Conservation (phyloP, 2,329 filamentous ascomycete genomes). For the Tolypocladium album region DNA sequence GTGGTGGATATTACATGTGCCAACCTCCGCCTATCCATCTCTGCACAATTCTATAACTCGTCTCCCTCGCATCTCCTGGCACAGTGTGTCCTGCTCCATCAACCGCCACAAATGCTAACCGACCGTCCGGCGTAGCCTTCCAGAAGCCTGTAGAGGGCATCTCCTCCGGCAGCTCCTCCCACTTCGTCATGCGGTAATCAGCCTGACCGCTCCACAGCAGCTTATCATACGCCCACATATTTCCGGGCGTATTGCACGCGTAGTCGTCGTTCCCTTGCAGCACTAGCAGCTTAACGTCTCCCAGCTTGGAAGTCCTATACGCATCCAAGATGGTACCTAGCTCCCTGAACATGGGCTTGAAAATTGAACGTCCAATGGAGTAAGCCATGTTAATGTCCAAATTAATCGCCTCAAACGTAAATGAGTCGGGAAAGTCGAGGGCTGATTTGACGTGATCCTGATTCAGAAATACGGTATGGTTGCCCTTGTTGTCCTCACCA, state of each 20-base stretch:
- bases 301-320: neutral
- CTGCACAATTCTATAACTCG: constrained; percentile 6
- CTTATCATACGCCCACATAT: constrained; percentile 24
- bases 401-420: neutral
- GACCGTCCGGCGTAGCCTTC: constrained; percentile 5
- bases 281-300: neutral
- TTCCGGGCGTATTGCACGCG: constrained; percentile 10
- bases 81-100: constrained; percentile 31
- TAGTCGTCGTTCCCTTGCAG: constrained; percentile 5
- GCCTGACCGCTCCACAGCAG: constrained; percentile 31
- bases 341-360: neutral
- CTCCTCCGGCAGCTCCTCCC: neutral
- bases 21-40: constrained; percentile 6
- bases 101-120: constrained; percentile 13
- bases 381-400: neutral
- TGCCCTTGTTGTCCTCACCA: neutral
- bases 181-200: constrained; percentile 22
- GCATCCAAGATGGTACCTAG: neutral
- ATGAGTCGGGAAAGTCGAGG: neutral
- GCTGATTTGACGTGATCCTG: neutral
- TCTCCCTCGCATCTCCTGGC: constrained; percentile 8
- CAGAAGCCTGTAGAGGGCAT: constrained; percentile 1
- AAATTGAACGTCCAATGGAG: too few species aligned
- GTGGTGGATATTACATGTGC: neutral
- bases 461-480: neutral